phyloP scores from a whole-genome alignment of 2,329 filamentous ascomycete genomes.

The Pyricularia pennisetigena region DNA sequence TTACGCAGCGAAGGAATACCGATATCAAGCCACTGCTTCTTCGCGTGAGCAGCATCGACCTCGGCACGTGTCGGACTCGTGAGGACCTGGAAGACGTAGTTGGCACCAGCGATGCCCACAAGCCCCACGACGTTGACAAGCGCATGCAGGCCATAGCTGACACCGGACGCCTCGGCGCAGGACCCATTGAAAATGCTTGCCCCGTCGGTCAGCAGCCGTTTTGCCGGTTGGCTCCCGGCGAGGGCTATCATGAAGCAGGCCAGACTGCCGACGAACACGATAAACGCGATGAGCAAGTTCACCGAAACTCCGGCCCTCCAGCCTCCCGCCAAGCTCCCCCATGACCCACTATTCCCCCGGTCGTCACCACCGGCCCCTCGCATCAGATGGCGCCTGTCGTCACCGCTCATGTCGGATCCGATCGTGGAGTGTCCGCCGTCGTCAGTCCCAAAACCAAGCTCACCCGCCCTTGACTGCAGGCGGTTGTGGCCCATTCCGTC shows the following conservation, averaged over 20 bases:
- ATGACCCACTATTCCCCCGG: neutral
- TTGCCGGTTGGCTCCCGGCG: slow-evolving; percentile 11
- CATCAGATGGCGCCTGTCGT: slow-evolving; percentile 2
- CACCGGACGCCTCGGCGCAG: slow-evolving; percentile 23
- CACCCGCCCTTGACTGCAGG: slow-evolving; percentile 23
- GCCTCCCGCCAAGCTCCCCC: slow-evolving; percentile 23
- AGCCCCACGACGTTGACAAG: slow-evolving; percentile 32
- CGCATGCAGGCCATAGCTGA: slow-evolving; percentile 32
- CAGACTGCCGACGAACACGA: slow-evolving; percentile 27
- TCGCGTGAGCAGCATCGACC: slow-evolving; percentile 33
- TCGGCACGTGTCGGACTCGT: slow-evolving; percentile 41
- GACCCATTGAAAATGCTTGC: slow-evolving; percentile 27
- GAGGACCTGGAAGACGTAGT: slow-evolving; percentile 45
- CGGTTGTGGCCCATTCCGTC: slow-evolving; percentile 15
- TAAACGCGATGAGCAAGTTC: slow-evolving; percentile 28
- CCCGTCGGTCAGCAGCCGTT: slow-evolving; percentile 20
- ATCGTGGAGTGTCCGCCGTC: slow-evolving; percentile 6
- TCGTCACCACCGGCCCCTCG: slow-evolving; percentile 5
- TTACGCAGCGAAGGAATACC: slow-evolving; percentile 44
- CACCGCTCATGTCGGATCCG: neutral
- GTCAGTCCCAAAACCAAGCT: slow-evolving; percentile 16
- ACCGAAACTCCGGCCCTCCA: slow-evolving; percentile 39
- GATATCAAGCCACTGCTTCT: slow-evolving; percentile 39
- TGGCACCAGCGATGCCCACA: slow-evolving; percentile 35
- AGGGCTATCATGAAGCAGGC: slow-evolving; percentile 22